Conservation (phyloP, 1,284 basidiomycete species). For the Ceratobasidium sp. region DNA sequence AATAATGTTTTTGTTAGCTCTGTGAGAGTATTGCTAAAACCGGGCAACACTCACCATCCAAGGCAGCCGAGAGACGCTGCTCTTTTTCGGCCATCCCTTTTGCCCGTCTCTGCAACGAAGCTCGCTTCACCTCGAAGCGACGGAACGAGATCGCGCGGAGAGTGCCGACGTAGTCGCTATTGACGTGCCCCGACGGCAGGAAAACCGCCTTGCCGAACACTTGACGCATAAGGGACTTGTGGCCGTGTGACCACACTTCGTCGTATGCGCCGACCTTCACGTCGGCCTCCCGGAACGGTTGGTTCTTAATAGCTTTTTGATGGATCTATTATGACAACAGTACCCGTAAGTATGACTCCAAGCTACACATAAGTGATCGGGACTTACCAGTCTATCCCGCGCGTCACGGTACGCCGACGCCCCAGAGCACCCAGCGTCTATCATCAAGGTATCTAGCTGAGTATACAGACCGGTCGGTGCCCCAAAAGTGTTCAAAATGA, state of each 20-base stretch:
- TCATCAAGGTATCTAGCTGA: neutral
- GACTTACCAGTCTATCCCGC: neutral
- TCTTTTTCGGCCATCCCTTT: no score
- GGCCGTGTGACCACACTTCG: neutral
- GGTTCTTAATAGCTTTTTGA: neutral
- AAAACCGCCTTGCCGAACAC: no score
- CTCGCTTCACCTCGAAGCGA: neutral
- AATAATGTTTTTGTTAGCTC: no score
- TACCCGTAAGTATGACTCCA: no score
- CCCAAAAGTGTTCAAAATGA: neutral
- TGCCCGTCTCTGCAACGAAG: no score
- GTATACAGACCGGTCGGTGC: neutral
- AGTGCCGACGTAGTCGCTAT: neutral
- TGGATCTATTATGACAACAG: neutral
- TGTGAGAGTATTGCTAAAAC: no score
- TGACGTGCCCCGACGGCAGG: no score
- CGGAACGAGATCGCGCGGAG: neutral
- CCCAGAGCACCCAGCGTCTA: neutral
- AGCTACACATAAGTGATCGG: neutral
- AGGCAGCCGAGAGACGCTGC: no score
- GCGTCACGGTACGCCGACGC: neutral
- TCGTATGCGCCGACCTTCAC: neutral
- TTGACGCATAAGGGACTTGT: no score
- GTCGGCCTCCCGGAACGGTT: neutral
- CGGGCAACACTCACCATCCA: no score